A percentile compares a stretch with the other conserved stretches of the same genome.
Conservation (phyloP, 2,329 filamentous ascomycete genomes). For the Pseudogymnoascus sp. region DNA sequence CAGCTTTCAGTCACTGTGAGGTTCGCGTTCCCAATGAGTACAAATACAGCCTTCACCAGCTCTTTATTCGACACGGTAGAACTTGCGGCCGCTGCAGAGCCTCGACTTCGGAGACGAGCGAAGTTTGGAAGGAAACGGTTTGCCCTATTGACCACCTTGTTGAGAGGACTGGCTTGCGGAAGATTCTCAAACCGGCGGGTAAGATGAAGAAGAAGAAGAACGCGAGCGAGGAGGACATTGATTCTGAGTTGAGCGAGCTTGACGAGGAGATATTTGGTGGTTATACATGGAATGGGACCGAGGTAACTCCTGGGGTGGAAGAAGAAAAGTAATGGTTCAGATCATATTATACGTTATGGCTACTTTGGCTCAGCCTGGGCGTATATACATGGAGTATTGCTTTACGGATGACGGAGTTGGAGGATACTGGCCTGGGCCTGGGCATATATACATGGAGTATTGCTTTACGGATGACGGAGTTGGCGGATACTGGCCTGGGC, state of each 20-base stretch:
- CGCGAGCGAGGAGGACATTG: slow-evolving; percentile 14
- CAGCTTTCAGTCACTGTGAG: slow-evolving; percentile 48
- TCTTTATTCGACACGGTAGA: slow-evolving; percentile 48
- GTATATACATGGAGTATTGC: background rate
- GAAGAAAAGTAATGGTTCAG: background rate
- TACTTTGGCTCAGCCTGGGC: background rate
- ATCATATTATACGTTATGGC: background rate
- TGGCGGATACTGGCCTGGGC: background rate
- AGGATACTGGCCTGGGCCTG: background rate
- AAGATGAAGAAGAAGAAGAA: slow-evolving; percentile 23
- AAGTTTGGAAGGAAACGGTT: slow-evolving; percentile 51
- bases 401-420: background rate
- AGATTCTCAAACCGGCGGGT: slow-evolving; percentile 29
- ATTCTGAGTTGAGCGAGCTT: slow-evolving; percentile 10
- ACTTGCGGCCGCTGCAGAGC: slow-evolving; percentile 41
- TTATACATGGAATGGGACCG: background rate
- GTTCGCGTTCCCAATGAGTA: slow-evolving; percentile 43
- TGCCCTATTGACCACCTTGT: slow-evolving; percentile 60
- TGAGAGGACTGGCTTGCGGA: slow-evolving; percentile 47
- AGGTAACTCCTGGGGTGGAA: background rate
- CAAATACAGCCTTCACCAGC: slow-evolving; percentile 49
- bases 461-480: background rate
- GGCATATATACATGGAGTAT: background rate
- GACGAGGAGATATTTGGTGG: background rate
- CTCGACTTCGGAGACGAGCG: slow-evolving; percentile 49